A percentile compares a stretch with the other conserved stretches of the same genome.
These are phyloP conservation scores for Microbotryum violaceum DNA, from an alignment of 1,284 basidiomycete species.

Conservation along the genomic window DNA sequence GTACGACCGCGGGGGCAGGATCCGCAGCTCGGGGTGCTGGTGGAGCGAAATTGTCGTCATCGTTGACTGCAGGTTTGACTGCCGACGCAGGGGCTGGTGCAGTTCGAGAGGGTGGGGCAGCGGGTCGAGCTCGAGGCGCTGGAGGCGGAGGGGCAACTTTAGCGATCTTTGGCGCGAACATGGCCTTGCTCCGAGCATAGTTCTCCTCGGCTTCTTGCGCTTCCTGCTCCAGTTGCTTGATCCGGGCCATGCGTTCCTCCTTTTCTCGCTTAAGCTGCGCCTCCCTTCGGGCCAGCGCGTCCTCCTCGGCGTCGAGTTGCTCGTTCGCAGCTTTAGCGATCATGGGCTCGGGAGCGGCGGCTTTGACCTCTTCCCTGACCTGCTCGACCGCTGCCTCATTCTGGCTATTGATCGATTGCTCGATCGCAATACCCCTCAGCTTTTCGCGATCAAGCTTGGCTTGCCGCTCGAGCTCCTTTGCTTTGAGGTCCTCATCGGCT, in stretches of 20 bases:
- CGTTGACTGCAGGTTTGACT: background rate
- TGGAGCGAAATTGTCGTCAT: slow-evolving; percentile 31
- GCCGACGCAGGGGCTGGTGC: background rate
- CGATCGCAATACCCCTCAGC: slow-evolving; percentile 24
- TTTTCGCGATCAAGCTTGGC: slow-evolving; percentile 60
- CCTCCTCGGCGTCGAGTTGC: slow-evolving; percentile 58
- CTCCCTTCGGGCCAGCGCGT: slow-evolving; percentile 61
- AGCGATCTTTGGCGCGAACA: slow-evolving; percentile 22
- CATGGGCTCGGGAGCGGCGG: slow-evolving; percentile 7
- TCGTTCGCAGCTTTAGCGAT: slow-evolving; percentile 22
- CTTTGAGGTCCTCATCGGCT: slow-evolving; percentile 69
- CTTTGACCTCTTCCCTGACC: slow-evolving; percentile 29
- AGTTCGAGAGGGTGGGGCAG: slow-evolving; percentile 15
- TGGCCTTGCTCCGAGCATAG: slow-evolving; percentile 29
- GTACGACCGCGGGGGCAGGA: slow-evolving; percentile 38
- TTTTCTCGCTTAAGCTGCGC: slow-evolving; percentile 69
- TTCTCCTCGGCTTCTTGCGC: slow-evolving; percentile 54
- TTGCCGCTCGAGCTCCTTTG: slow-evolving; percentile 47
- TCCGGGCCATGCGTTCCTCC: slow-evolving; percentile 36
- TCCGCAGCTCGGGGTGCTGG: slow-evolving; percentile 41
- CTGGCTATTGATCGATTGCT: slow-evolving; percentile 40
- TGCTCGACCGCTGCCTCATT: slow-evolving; percentile 22
- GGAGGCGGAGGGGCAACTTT: slow-evolving; percentile 33
- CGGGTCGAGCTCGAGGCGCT: slow-evolving; percentile 18
- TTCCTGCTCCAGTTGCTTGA: slow-evolving; percentile 48